phyloP scores from a whole-genome alignment of 202 grass and related monocot species.

The Setaria viridis region DNA sequence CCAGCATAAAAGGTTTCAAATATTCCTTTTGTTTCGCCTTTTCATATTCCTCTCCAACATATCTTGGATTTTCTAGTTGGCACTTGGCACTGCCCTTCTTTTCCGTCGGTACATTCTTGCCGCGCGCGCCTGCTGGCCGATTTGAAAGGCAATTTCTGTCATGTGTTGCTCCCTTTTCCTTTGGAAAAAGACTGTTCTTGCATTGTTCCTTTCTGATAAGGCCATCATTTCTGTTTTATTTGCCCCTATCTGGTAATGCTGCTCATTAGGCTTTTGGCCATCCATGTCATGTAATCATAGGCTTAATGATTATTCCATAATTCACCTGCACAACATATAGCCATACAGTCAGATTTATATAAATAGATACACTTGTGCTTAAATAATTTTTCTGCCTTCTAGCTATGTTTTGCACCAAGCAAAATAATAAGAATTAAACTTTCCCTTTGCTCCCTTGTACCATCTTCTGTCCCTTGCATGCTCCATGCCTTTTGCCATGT shows the following conservation, averaged over 20 bases:
- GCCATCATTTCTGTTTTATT: conserved; percentile 26
- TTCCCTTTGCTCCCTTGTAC: neutral
- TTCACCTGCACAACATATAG: conserved; percentile 12
- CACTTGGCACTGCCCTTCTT: conserved; percentile 29
- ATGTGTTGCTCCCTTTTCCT: conserved; percentile 22
- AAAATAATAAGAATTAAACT: conserved; percentile 6
- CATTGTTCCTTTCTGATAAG: conserved; percentile 31
- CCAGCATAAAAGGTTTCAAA: conserved; percentile 46
- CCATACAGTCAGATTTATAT: conserved; percentile 10
- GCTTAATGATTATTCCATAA: conserved; percentile 10
- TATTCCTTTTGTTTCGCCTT: conserved; percentile 53
- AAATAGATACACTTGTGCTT: neutral
- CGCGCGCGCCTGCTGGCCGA: neutral
- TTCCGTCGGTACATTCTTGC: conserved; percentile 40
- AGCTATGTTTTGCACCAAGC: neutral
- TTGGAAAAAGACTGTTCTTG: conserved; percentile 1
- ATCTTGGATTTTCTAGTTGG: conserved; percentile 51
- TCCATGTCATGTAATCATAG: conserved; percentile 25
- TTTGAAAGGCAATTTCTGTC: conserved; percentile 36
- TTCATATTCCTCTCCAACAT: conserved; percentile 39
- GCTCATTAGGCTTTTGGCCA: neutral
- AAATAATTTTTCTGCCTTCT: neutral
- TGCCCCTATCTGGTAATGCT: conserved; percentile 11
- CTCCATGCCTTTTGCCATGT: neutral
- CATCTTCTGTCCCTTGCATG: conserved; percentile 2